phyloP scores from a whole-genome alignment of 2,329 filamentous ascomycete genomes.

The Aurifilum marmelostoma region DNA sequence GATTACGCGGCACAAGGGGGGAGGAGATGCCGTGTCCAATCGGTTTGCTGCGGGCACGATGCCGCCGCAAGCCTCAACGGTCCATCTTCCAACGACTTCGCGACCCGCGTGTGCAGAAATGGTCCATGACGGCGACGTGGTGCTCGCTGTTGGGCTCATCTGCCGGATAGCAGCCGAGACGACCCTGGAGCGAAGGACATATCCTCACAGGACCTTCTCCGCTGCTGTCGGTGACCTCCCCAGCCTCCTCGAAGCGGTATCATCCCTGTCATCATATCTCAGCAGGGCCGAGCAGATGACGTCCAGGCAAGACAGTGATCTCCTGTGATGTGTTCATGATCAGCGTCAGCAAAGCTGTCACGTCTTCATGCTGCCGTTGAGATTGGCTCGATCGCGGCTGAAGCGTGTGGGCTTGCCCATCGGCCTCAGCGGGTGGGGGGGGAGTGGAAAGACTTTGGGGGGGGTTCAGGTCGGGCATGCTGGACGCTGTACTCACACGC shows the following conservation, averaged over 20 bases:
- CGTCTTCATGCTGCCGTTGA: neutral
- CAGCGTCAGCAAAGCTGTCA: neutral
- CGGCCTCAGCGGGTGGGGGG: neutral
- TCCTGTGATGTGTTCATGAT: neutral
- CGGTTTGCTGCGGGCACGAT: constrained; percentile 7
- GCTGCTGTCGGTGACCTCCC: constrained; percentile 14
- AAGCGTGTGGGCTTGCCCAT: neutral
- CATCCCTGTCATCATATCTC: constrained; percentile 3
- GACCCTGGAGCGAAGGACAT: neutral
- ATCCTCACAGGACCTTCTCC: constrained; percentile 12
- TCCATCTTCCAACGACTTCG: neutral
- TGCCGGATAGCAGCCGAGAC: constrained; percentile 4
- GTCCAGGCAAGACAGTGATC: constrained; percentile 9
- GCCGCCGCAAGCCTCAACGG: constrained; percentile 5
- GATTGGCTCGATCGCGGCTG: neutral
- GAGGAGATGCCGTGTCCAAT: constrained; percentile 12
- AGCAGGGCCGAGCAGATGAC: constrained; percentile 5
- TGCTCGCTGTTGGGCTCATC: neutral
- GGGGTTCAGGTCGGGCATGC: neutral
- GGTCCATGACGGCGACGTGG: constrained; percentile 5
- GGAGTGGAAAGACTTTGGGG: too few relatives aligned
- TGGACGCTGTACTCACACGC: constrained; percentile 7
- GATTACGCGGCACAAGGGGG: constrained; percentile 10
- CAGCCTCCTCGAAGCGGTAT: constrained; percentile 11
- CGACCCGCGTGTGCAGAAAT: neutral